Evolutionary conservation across 2,329 filamentous ascomycete genomes (phyloP).

Genomic region (Neopestalotiopsis clavispora): DNA sequence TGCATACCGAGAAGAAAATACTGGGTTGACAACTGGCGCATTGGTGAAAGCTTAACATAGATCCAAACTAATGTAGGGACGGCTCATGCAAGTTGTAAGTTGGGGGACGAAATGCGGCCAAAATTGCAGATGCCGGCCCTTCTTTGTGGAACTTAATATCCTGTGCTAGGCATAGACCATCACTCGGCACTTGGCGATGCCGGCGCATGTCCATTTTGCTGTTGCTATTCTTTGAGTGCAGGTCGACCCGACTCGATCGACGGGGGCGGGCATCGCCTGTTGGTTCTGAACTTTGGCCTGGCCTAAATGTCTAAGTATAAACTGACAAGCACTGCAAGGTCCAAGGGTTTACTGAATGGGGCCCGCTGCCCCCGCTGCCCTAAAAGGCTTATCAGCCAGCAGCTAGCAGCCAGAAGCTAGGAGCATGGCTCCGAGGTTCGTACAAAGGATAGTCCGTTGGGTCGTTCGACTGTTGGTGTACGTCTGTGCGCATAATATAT

Average conservation of each 20-base stretch:
- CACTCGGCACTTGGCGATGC: constrained; percentile 2
- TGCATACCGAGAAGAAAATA: not conserved
- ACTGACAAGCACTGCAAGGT: no score
- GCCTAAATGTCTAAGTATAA: not conserved
- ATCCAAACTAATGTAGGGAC: not conserved
- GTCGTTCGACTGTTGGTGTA: not conserved
- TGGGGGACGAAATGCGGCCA: not conserved
- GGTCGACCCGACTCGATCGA: not conserved
- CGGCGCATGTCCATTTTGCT: not conserved
- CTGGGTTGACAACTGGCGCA: not conserved
- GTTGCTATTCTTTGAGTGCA: not conserved
- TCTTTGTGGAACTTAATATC: not conserved
- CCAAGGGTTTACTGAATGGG: no score
- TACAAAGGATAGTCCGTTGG: not conserved
- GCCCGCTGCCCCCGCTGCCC: not conserved
- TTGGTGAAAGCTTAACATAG: not conserved
- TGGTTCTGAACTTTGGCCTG: not conserved
- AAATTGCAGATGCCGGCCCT: not conserved
- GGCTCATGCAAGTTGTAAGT: not conserved
- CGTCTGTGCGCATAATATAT: not conserved
- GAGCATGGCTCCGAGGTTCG: not conserved
- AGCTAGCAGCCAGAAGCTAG: no score
- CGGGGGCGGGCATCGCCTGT: not conserved
- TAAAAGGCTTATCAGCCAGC: not conserved
- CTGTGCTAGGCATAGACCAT: not conserved